Base-by-base conservation (phyloP, 352 stramenopile species). In the Pythium rishiriense region DNA sequence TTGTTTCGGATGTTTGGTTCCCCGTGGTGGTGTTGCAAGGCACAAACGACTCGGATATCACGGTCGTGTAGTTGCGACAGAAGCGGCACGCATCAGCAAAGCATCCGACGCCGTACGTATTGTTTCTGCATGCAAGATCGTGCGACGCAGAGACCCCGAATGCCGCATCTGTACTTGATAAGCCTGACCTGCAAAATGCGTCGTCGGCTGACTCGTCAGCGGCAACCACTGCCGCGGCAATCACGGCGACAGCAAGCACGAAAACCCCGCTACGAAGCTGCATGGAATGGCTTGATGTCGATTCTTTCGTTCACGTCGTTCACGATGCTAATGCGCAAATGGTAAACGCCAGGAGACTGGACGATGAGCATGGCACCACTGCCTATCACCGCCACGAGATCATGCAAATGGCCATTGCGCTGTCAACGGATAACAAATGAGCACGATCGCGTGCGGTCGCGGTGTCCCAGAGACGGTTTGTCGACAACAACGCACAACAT, bases 1-100 rank as follows among this genome's bases (percentile, higher is more conserved):
- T 39, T 14, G 10, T 39, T 14, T 39, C 17, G 33, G 9, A 14
- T 14, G 33, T 14, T 39, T 39, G 33, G 9, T 9, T 14, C 10
- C 12, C 15, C 31, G 10, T 19, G 3, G 4, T 58, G 4, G 10
- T 46, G 33, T n/a, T 31, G 22, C 62, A 74, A 12, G 33, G 14
- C 4, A 33, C 33, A 28, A 60, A 72, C 28, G 60, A 39, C 49
- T 60, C 51, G 42, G 63, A 68, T 47, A 67, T 43, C 1, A 56
- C 37, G 24, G 45, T 72, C 21, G 45, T 42, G 9, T 14, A 12
- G 4, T 25, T 7, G 9, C 55, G 26, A 41, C 71, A 78, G 45
- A 72, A 60, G 4, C 71, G 64, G 35, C 71, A 78, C 9, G 26
- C 42, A 14, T 43, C 58, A 10, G 48, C 41, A 35, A 78, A 75